Evolutionary conservation across 179 eudicot species (phyloP).

Genomic region (Amaranthus tricolor): DNA sequence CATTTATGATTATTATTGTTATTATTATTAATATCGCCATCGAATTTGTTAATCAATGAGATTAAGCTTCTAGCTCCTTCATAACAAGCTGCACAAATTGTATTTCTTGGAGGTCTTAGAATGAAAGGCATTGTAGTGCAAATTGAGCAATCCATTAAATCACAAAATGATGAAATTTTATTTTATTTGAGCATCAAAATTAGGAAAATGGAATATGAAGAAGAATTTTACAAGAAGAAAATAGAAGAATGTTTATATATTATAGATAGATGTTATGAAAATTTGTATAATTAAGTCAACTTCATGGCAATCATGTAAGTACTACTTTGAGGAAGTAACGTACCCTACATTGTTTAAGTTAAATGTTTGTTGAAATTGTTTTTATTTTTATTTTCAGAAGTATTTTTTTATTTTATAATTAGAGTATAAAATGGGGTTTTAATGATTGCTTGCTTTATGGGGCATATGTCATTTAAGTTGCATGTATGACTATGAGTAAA

Average conservation of each 20-base stretch:
- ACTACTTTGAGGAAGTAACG: conserved; percentile 21
- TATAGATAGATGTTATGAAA: background rate
- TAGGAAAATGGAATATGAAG: background rate
- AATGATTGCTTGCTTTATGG: conserved; percentile 25
- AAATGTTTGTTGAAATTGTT: conserved; percentile 24
- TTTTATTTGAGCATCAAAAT: background rate
- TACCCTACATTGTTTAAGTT: conserved; percentile 16
- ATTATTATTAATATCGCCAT: conserved; percentile 28
- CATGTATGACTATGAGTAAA: conserved; percentile 15
- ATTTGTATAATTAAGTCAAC: conserved; percentile 25
- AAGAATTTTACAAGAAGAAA: conserved; percentile 3
- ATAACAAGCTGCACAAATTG: conserved; percentile 78
- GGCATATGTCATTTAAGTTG: conserved; percentile 12
- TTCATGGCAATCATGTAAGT: conserved; percentile 21
- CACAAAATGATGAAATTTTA: background rate
- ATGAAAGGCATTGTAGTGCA: conserved; percentile 80
- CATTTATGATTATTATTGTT: conserved; percentile 10
- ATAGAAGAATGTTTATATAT: conserved; percentile 17
- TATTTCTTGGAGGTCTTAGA: conserved; percentile 82
- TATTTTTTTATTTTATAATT: conserved; percentile 7
- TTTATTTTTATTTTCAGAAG: background rate
- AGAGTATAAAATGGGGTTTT: background rate
- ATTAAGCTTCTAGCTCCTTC: conserved; percentile 78
- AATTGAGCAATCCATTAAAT: conserved; percentile 70
- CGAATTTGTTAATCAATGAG: conserved; percentile 57